Percentiles rank a stretch among this genome's conserved stretches.
Conservation (phyloP, 352 stramenopile species). For the Globisporangium recalcitrans region DNA sequence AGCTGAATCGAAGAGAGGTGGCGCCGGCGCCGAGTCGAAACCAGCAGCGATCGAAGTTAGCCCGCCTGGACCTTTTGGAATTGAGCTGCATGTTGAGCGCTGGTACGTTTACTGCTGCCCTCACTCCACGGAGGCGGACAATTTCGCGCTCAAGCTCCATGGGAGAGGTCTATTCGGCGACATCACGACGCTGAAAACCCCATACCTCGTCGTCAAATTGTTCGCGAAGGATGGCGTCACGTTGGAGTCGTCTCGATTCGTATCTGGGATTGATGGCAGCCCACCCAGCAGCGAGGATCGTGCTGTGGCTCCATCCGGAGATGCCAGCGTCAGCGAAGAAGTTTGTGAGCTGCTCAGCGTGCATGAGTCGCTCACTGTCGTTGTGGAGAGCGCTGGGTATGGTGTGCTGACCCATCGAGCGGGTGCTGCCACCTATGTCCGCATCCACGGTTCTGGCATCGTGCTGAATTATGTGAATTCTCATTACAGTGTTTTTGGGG, state of each 20-base stretch:
- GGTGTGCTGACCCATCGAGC: conserved; percentile 38
- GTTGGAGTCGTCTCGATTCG: conserved; percentile 42
- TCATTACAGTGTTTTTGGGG: conserved; percentile 36
- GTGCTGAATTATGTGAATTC: conserved; percentile 59
- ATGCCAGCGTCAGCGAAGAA: conserved; percentile 24
- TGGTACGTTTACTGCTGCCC: conserved; percentile 63
- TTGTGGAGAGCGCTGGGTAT: conserved; percentile 43
- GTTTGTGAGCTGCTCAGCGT: conserved; percentile 37
- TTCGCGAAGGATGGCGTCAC: conserved; percentile 28
- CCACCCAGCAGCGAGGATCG: not conserved
- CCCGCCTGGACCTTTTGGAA: conserved; percentile 19
- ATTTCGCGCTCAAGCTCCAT: conserved; percentile 40
- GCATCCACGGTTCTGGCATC: conserved; percentile 32
- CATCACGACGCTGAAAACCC: conserved; percentile 35
- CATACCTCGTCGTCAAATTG: conserved; percentile 30
- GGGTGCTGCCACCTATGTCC: conserved; percentile 36
- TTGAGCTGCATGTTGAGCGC: conserved; percentile 40
- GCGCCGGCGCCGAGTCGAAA: not conserved
- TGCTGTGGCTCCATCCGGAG: not conserved
- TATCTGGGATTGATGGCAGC: not conserved
- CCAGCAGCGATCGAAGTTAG: conserved; percentile 1
- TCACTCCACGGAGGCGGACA: conserved; percentile 26
- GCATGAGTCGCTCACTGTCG: conserved; percentile 25
- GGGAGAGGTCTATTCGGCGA: conserved; percentile 31
- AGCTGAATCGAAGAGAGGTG: not conserved